A percentile compares a stretch with the other conserved stretches of the same genome.
Evolutionary conservation across 1,139 yeast species (phyloP).

Genomic region (Sugiyamaella neomexicana): DNA sequence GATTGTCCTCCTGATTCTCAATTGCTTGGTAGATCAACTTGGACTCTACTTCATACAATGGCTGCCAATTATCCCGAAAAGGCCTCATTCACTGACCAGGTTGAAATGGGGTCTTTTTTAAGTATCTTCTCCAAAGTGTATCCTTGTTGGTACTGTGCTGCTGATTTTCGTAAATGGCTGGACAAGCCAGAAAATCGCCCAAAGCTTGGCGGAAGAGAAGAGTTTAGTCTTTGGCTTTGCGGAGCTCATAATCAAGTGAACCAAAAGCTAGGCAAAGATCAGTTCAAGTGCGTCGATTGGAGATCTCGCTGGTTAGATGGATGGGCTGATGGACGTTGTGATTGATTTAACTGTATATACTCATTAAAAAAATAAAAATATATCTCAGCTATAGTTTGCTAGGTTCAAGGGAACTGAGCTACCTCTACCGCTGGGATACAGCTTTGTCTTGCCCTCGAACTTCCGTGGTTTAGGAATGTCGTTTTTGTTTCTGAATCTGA

Average conservation of each 20-base stretch:
- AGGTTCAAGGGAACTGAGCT: slow-evolving; percentile 86
- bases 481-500: slow-evolving; percentile 63
- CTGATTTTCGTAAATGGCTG: slow-evolving; percentile 71
- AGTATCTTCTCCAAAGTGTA: slow-evolving; percentile 73
- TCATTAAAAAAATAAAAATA: not conserved
- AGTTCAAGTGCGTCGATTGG: slow-evolving; percentile 88
- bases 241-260: slow-evolving; percentile 94
- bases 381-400: slow-evolving; percentile 40
- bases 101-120: slow-evolving; percentile 70
- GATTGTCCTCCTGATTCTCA: slow-evolving; percentile 88
- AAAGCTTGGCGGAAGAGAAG: slow-evolving; percentile 67
- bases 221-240: slow-evolving; percentile 88
- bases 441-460: slow-evolving; percentile 65
- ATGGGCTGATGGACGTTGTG: slow-evolving; percentile 39
- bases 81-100: slow-evolving; percentile 63
- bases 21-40: slow-evolving; percentile 77
- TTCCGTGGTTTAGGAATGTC: slow-evolving; percentile 84
- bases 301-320: slow-evolving; percentile 78
- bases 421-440: slow-evolving; percentile 96
- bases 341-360: slow-evolving; percentile 16
- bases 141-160: slow-evolving; percentile 95
- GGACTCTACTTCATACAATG: slow-evolving; percentile 89
- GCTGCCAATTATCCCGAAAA: slow-evolving; percentile 85
- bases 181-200: slow-evolving; percentile 56
- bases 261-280: slow-evolving; percentile 75